Percentiles rank a stretch among this genome's conserved stretches.
phyloP scores from a whole-genome alignment of 2,329 filamentous ascomycete species.

The Claviceps africana region DNA sequence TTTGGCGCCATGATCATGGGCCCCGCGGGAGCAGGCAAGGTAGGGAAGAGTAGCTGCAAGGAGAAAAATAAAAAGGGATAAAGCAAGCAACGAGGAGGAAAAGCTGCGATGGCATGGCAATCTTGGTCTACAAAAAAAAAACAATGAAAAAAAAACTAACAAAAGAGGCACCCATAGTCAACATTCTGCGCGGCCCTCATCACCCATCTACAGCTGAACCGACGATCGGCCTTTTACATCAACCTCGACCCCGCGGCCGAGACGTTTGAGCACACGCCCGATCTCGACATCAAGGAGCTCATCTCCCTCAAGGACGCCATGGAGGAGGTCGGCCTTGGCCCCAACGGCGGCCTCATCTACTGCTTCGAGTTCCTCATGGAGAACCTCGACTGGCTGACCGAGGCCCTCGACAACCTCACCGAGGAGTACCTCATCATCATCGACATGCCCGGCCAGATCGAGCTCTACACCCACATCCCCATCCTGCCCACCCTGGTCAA shows the following conservation, averaged over 20 bases:
- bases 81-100: too few relatives aligned
- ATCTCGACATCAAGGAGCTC: conserved; percentile 89
- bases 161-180: conserved; percentile 35
- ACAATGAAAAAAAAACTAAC: background rate
- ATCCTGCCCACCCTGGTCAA: conserved; percentile 75
- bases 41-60: conserved; percentile 32
- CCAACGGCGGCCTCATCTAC: conserved; percentile 87
- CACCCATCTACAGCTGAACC: conserved; percentile 78
- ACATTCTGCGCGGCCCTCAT: conserved; percentile 93
- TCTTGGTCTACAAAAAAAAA: background rate
- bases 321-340: conserved; percentile 83
- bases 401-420: conserved; percentile 69
- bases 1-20: conserved; percentile 94
- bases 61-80: too few relatives aligned
- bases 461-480: conserved; percentile 93
- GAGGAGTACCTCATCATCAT: conserved; percentile 97
- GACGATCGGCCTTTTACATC: conserved; percentile 91
- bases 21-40: conserved; percentile 88
- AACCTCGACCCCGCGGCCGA: conserved; percentile 97
- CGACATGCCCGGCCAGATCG: conserved; percentile 98
- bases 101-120: too few relatives aligned
- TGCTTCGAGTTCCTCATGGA: conserved; percentile 94
- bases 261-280: conserved; percentile 77
- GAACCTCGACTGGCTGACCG: conserved; percentile 82
- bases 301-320: conserved; percentile 92